Conservation (phyloP, 2,329 filamentous ascomycete species). For the Amauroascus verrucosus region DNA sequence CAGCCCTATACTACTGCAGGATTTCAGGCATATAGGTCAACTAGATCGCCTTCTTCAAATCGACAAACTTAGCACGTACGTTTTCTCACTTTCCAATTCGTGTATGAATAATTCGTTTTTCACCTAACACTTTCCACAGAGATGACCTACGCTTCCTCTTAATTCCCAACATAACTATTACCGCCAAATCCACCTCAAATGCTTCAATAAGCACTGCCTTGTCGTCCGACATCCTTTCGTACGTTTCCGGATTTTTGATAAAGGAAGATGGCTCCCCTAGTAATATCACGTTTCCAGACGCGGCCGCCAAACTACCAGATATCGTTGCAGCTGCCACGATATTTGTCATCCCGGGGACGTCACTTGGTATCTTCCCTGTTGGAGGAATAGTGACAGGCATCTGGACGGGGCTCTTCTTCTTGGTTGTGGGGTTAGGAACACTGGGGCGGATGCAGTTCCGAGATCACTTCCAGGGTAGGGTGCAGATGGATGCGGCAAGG, state of each 20-base stretch:
- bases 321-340: conserved; percentile 20
- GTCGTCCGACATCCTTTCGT: conserved; percentile 28
- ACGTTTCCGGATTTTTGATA: conserved; percentile 27
- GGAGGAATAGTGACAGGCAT: conserved; percentile 26
- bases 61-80: conserved; percentile 24
- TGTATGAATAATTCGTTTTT: not conserved
- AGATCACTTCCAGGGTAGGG: conserved; percentile 18
- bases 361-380: conserved; percentile 25
- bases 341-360: conserved; percentile 27
- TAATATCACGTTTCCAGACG: conserved; percentile 21
- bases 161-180: conserved; percentile 27
- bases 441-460: conserved; percentile 26
- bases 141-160: conserved; percentile 25
- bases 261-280: conserved; percentile 18
- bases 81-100: not conserved
- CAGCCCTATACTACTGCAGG: conserved; percentile 21
- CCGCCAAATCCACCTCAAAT: conserved; percentile 13
- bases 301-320: conserved; percentile 18
- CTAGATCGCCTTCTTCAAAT: conserved; percentile 22
- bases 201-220: conserved; percentile 20
- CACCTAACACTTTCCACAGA: conserved; percentile 11
- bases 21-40: conserved; percentile 27
- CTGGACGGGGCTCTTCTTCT: conserved; percentile 27
- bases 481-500: conserved; percentile 8
- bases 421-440: conserved; percentile 27